phyloP scores from a whole-genome alignment of 1,284 basidiomycete species.

The Cryptococcus amylolentus region DNA sequence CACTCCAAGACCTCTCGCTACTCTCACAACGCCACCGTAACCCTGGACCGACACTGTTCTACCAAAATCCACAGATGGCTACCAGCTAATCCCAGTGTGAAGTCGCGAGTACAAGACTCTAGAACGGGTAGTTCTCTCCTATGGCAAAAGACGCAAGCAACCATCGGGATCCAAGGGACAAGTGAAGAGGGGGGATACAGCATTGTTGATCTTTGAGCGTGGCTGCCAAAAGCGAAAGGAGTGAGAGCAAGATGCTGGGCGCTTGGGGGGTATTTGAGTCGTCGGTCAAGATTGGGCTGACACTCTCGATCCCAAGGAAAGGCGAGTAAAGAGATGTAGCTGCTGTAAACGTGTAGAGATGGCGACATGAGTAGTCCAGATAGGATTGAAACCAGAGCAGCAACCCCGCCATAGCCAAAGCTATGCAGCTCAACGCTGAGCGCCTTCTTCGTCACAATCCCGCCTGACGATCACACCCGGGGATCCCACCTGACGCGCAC shows the following conservation, averaged over 20 bases:
- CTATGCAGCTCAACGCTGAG: neutral
- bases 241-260: neutral
- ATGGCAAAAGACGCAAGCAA: slow-evolving; percentile 6
- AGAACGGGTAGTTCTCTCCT: slow-evolving; percentile 22
- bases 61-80: neutral
- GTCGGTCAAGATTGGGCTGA: slow-evolving; percentile 1
- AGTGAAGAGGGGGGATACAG: neutral
- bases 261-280: neutral
- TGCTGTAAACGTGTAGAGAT: neutral
- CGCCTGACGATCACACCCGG: neutral
- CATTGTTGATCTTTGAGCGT: slow-evolving; percentile 1
- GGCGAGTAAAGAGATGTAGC: neutral
- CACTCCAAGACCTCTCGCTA: neutral
- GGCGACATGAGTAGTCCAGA: neutral
- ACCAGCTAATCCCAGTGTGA: slow-evolving; percentile 19
- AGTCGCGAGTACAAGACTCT: slow-evolving; percentile 34
- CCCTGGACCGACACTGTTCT: neutral
- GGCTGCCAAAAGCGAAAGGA: neutral
- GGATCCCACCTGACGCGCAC: neutral
- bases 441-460: too few species aligned
- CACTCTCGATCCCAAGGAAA: slow-evolving; percentile 7
- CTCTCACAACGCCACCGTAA: neutral
- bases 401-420: neutral
- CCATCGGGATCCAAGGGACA: neutral
- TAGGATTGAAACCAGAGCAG: neutral